Base-by-base conservation (phyloP, 2,329 filamentous ascomycete genomes). In the Metarhizium album region DNA sequence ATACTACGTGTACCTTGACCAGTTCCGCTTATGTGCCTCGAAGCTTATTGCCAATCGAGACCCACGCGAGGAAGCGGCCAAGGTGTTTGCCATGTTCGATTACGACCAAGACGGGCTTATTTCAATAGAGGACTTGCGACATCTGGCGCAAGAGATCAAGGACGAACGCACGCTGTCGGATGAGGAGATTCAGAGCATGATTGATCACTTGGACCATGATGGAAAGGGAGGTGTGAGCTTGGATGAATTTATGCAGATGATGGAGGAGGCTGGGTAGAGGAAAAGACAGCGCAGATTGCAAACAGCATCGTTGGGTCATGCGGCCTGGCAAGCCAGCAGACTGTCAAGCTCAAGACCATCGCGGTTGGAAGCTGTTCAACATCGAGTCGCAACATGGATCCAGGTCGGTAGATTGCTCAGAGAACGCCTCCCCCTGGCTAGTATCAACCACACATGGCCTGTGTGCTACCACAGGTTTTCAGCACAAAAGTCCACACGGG, bases 121-220 rank as follows among this genome's bases (percentile, higher is more conserved):
- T 59, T 90, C 86, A 48, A 72, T 96, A 46, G 86, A 93, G 53
- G 93, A 97, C 71, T 72, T 98, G 69, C 76, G 89, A 55, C 76
- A 89, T 52, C 88, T 97, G 24, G 90, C 91, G 52, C 80, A 89
- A 60, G 93, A 97, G 66, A 74, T 98, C 56, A 93, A 93, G 7
- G 91, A 97, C 67, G 70, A 71, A 51, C 67, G 69, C 42, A 89
- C 87, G 13, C 75, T 98, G 58, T 88, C 93, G 59, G 91, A 98
- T 63, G 87, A 94, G 61, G 93, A 98, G 67, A 75, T 98, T 54
- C 77, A 82, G 59, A 90, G 90, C 57, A 98, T 98, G 93, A 93
- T 98, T 71, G 90, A 96, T 63, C 91, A 97, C 69, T 94, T 97
- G 72, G 93, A 98, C 71, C 77, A 96, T 57, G 87, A 95, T 63